Evolutionary conservation across 768 basidiomycete genomes (phyloP).

Genomic region (Stropharia rugosoannulata): DNA sequence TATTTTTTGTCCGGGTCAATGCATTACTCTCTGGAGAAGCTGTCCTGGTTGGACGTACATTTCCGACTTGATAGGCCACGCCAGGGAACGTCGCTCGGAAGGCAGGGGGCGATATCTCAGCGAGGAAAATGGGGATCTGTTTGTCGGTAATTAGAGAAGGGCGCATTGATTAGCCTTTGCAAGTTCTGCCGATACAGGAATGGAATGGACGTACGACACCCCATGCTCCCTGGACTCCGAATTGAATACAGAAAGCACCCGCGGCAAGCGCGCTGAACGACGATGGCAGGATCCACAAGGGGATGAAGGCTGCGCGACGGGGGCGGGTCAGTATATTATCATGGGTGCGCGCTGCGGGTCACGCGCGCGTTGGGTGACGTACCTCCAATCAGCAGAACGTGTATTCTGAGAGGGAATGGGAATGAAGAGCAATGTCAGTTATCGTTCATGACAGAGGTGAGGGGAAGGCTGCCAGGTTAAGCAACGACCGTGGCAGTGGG

Average conservation of each 20-base stretch:
- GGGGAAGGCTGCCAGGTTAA: not conserved
- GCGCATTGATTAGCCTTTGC: not conserved
- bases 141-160: not conserved
- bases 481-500: not conserved
- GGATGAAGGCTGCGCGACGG: conserved; percentile 47
- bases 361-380: conserved; percentile 5
- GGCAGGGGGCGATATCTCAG: conserved; percentile 84
- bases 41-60: conserved; percentile 35
- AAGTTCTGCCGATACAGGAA: not conserved
- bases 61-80: conserved; percentile 82
- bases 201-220: conserved; percentile 65
- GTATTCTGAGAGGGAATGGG: conserved; percentile 35
- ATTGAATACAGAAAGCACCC: conserved; percentile 85
- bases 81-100: conserved; percentile 90
- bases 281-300: conserved; percentile 81
- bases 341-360: not conserved
- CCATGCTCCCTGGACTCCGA: conserved; percentile 91
- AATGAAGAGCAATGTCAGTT: not conserved
- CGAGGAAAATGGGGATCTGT: conserved; percentile 68
- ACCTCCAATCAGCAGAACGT: conserved; percentile 55
- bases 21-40: not conserved
- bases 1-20: conserved; percentile 10
- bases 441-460: not conserved
- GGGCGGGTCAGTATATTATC: not conserved
- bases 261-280: conserved; percentile 70